Conservation (phyloP, 2,329 filamentous ascomycete genomes). For the Beauveria varroae region DNA sequence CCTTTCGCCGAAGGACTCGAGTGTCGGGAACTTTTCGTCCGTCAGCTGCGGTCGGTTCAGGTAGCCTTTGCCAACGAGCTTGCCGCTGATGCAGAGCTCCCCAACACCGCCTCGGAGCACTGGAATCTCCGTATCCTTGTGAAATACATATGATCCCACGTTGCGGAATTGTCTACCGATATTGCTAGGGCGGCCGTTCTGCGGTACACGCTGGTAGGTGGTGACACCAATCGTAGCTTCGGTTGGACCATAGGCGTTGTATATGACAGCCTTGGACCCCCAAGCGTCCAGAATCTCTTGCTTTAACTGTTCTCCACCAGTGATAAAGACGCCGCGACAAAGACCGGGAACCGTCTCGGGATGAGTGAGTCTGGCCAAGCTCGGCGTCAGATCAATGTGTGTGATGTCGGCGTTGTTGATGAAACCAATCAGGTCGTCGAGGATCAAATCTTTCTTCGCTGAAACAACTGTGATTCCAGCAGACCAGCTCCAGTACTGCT, state of each 20-base stretch:
- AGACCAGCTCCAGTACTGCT: slow-evolving; percentile 95
- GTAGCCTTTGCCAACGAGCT: slow-evolving; percentile 84
- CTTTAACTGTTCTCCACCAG: slow-evolving; percentile 79
- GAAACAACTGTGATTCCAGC: slow-evolving; percentile 79
- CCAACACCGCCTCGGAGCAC: slow-evolving; percentile 74
- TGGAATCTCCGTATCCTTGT: slow-evolving; percentile 59
- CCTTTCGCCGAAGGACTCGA: slow-evolving; percentile 48
- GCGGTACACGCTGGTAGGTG: slow-evolving; percentile 75
- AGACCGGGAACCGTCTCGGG: slow-evolving; percentile 76
- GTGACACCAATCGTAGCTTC: slow-evolving; percentile 91
- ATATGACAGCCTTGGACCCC: slow-evolving; percentile 73
- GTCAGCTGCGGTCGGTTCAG: slow-evolving; percentile 75
- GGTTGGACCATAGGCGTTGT: slow-evolving; percentile 89
- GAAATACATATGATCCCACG: slow-evolving; percentile 74
- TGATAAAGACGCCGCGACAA: slow-evolving; percentile 82
- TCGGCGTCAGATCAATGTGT: slow-evolving; percentile 87
- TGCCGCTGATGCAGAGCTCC: slow-evolving; percentile 82
- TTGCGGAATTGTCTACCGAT: slow-evolving; percentile 85
- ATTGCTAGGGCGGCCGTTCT: slow-evolving; percentile 74
- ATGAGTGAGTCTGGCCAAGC: slow-evolving; percentile 68
- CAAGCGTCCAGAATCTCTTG: slow-evolving; percentile 84
- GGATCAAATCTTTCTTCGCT: slow-evolving; percentile 74
- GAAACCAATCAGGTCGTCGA: slow-evolving; percentile 70
- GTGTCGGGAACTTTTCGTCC: slow-evolving; percentile 61
- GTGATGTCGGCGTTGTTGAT: slow-evolving; percentile 71